Percentiles rank a stretch among this genome's conserved stretches.
These are phyloP conservation scores for Ogataea polymorpha DNA, from an alignment of 805 yeast genomes.

Conservation along the genomic window DNA sequence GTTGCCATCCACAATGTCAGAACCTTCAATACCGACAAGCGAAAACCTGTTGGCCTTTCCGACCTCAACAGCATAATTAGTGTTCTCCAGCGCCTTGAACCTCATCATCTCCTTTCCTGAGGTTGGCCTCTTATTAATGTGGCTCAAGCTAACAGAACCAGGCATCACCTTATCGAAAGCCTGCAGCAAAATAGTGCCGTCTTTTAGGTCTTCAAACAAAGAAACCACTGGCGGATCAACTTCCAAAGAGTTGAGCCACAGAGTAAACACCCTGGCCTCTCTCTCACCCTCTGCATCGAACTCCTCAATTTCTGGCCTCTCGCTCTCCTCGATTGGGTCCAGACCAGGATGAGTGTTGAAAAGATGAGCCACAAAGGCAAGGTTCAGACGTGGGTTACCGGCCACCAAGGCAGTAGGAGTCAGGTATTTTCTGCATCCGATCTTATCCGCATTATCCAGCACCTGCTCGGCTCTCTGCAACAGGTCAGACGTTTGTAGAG, in stretches of 20 bases:
- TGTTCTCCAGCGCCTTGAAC: slow-evolving; percentile 93
- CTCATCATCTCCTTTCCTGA: slow-evolving; percentile 75
- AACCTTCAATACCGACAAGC: slow-evolving; percentile 95
- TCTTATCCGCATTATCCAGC: slow-evolving; percentile 80
- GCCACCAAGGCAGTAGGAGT: slow-evolving; percentile 91
- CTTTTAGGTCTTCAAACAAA: slow-evolving; percentile 90
- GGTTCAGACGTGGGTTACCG: slow-evolving; percentile 93
- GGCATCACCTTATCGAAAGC: slow-evolving; percentile 96
- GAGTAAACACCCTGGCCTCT: slow-evolving; percentile 96
- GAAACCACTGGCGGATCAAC: slow-evolving; percentile 93
- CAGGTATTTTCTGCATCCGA: slow-evolving; percentile 90
- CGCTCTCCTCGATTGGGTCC: slow-evolving; percentile 89
- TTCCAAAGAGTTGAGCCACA: slow-evolving; percentile 95
- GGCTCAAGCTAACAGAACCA: slow-evolving; percentile 76
- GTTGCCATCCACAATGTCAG: slow-evolving; percentile 93
- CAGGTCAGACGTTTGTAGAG: slow-evolving; percentile 74
- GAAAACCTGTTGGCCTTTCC: slow-evolving; percentile 93
- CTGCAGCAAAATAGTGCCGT: slow-evolving; percentile 83
- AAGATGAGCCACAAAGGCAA: slow-evolving; percentile 95
- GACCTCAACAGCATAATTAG: slow-evolving; percentile 96
- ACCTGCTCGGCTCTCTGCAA: slow-evolving; percentile 84
- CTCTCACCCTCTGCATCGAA: slow-evolving; percentile 99
- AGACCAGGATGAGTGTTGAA: slow-evolving; percentile 96
- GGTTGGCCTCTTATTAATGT: slow-evolving; percentile 80
- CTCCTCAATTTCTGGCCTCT: slow-evolving; percentile 92